phyloP scores from a whole-genome alignment of 805 yeast species.

The Ogataea kodamae region DNA sequence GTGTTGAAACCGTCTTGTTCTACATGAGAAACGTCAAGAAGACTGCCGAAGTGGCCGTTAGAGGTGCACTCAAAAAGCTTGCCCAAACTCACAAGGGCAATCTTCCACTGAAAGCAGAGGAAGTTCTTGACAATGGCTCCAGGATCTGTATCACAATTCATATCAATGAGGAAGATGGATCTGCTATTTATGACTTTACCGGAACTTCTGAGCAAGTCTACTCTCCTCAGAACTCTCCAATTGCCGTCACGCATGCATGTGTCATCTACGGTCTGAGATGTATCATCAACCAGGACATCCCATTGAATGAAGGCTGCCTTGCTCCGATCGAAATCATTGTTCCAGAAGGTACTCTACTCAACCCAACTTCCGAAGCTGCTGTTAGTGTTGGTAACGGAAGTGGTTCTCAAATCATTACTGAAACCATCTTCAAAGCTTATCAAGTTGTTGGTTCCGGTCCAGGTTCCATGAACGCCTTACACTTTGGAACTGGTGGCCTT shows the following conservation, averaged over 20 bases:
- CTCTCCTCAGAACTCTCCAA: slow-evolving; percentile 54
- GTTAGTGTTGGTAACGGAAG: slow-evolving; percentile 51
- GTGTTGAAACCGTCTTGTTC: slow-evolving; percentile 40
- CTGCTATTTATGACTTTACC: slow-evolving; percentile 52
- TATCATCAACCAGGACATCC: slow-evolving; percentile 51
- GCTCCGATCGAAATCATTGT: slow-evolving; percentile 31
- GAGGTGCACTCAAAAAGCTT: slow-evolving; percentile 32
- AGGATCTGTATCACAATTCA: slow-evolving; percentile 41
- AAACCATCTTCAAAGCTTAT: slow-evolving; percentile 77
- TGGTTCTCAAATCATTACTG: slow-evolving; percentile 86
- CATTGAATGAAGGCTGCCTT: slow-evolving; percentile 53
- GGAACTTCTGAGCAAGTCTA: slow-evolving; percentile 52
- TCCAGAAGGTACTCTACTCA: slow-evolving; percentile 35
- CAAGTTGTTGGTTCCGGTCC: slow-evolving; percentile 84
- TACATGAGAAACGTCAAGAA: slow-evolving; percentile 46
- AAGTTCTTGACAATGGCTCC: slow-evolving; percentile 56
- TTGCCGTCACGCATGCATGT: slow-evolving; percentile 52
- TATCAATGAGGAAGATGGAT: slow-evolving; percentile 40
- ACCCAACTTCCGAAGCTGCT: slow-evolving; percentile 46
- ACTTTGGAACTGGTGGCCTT: slow-evolving; percentile 53
- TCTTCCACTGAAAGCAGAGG: slow-evolving; percentile 41
- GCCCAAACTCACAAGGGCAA: slow-evolving; percentile 39
- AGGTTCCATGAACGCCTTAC: slow-evolving; percentile 85
- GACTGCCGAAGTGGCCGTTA: slow-evolving; percentile 46
- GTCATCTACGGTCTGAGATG: slow-evolving; percentile 50